Base-by-base conservation (phyloP, 495 filamentous ascomycete species). In the Ramalina peruviana region DNA sequence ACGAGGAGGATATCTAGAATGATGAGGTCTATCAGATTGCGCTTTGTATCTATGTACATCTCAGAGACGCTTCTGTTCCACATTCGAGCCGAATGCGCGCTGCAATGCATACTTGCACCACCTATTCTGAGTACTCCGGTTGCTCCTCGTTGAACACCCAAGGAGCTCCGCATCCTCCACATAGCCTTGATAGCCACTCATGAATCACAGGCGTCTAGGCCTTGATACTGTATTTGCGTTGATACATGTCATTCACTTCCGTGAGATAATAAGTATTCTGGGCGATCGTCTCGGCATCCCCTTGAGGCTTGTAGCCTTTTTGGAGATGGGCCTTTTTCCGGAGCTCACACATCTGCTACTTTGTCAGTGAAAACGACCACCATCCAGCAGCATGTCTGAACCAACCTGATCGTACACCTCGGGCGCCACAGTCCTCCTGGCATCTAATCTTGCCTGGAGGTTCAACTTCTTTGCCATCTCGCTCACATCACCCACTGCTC, bases 171-270 rank as follows among this genome's bases (percentile, higher is more conserved):
- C 30, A 33, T 33, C 30, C 30, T 33, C 30, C 5, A 13, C 30
- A 33, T 13, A 33, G 30, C 19, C 19, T 2, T 20, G 19, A 20
- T 20, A 20, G 2, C 30, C 9, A 33, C 12, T 13, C 5, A 10
- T 33, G 30, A 7, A 11, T 12, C 7, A 2, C 30, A 10, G 30
- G 30, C 30, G 7, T 58, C 71, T 82, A 98, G 65, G 79, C 82
- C 79, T 96, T 92, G 70, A 94, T 66, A 52, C 74, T 73, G 71
- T 98, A 97, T 54, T 73, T 75, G 57, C 92, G 78, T 66, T 87
- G 80, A 85, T 90, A 98, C 87, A 95, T 94, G 59, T 88, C 87
- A 57, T 98, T 90, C 36, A 98, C 72, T 56, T 80, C 78, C 55
- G 81, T 82, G 46, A 97, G 76, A 71, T 95, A 98, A 73, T 97